Evolutionary conservation across 352 stramenopile genomes (phyloP), one percentile per base, ranked within the genome.

Genomic region (Phytophthora tubulina): DNA sequence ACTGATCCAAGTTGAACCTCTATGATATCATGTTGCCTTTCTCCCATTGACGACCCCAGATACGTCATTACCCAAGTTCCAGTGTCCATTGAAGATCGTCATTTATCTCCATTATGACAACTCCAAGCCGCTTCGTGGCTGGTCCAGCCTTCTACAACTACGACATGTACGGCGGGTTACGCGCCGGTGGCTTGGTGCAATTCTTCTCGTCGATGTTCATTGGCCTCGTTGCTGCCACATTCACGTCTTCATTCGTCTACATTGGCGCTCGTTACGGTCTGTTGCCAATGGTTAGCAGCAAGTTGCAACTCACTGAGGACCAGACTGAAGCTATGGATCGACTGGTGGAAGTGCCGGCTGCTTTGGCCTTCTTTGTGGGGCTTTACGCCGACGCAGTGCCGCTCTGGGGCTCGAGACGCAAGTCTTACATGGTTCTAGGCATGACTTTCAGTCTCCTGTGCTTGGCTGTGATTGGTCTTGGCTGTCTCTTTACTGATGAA

Each of bases 341-440:
- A 15, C 61, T 86, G 15, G 69, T 93, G 17, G 82, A 91, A 36
- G 72, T 97, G 10, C 89, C 90, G 9, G 89, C 87, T 55, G 83
- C 73, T 0, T 67, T 94, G 56, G 96, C 93, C 63, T 89, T 97
- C 54, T 72, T 97, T 38, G 82, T 96, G 42, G 93, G 90, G 32
- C 81, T 96, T 31, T 68, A 96, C 27, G 85, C 78, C 15, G 91
- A 97, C 71, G 91, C 78, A 32, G 84, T 91, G 55, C 91, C 91
- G 4, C 81, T 97, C 52, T 81, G 74, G 52, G 85, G 88, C 32
- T 84, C 82, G n/a, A 84, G 85, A 21, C 78, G 90, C 53, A 96
- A 95, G 77, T 78, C 88, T 8, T 97, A 97, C 76, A 94, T 96
- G 79, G 68, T 90, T 7, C 42, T 93, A 14, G 91, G 91, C 1